These are phyloP conservation scores for Globisporangium recalcitrans DNA, from an alignment of 352 stramenopile species.

Conservation along the genomic window DNA sequence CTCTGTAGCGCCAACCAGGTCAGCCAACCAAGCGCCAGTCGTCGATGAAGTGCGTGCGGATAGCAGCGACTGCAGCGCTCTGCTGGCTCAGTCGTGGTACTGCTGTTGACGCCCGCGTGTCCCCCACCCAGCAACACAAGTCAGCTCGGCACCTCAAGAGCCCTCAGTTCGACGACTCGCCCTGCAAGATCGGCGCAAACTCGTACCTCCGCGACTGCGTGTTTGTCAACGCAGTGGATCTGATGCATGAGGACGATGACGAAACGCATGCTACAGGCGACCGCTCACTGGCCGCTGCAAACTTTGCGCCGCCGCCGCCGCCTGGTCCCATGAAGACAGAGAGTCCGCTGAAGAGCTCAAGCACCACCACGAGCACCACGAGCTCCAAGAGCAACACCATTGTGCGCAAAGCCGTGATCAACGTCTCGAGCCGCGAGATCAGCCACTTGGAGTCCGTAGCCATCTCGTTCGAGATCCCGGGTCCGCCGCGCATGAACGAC, in stretches of 20 bases:
- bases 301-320: background rate
- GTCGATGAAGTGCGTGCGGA: background rate
- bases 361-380: background rate
- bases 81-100: background rate
- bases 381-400: background rate
- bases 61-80: background rate
- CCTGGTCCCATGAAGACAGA: background rate
- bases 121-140: background rate
- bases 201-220: background rate
- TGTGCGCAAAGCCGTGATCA: background rate
- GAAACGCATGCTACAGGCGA: no score
- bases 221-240: background rate
- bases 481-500: conserved; percentile 2
- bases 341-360: background rate
- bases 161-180: background rate
- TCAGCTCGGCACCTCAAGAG: background rate
- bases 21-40: no score
- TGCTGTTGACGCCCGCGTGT: background rate
- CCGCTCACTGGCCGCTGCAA: background rate
- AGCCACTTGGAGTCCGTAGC: conserved; percentile 2
- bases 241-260: no score
- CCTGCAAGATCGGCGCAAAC: background rate
- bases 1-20: no score
- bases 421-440: conserved; percentile 8
- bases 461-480: background rate